Evolutionary conservation across 495 filamentous ascomycete species (phyloP).

Genomic region (Daldinia concentrica): DNA sequence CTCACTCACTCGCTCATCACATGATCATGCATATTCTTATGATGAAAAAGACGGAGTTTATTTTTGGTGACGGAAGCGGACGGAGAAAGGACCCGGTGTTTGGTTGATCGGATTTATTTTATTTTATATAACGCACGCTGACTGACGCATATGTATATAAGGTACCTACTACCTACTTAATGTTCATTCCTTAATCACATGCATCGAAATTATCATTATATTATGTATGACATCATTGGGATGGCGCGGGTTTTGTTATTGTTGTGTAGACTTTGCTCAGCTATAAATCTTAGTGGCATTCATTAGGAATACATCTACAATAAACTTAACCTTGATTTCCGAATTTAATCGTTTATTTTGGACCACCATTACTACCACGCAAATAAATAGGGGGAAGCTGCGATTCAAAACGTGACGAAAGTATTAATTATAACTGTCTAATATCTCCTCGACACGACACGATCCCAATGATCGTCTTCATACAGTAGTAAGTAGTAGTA

Average conservation of each 20-base stretch:
- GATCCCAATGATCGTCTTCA: constrained; percentile 14
- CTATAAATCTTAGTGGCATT: not conserved
- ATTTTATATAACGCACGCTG: not conserved
- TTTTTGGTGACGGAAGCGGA: not conserved
- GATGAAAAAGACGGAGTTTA: not conserved
- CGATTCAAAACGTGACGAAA: constrained; percentile 1
- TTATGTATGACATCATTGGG: not conserved
- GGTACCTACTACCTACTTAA: constrained; percentile 21
- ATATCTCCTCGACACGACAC: not conserved
- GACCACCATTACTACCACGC: too few species aligned
- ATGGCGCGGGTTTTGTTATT: not conserved
- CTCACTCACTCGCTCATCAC: not conserved
- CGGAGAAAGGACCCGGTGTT: not conserved
- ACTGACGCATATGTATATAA: constrained; percentile 2
- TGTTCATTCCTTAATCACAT: constrained; percentile 29
- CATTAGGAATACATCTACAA: not conserved
- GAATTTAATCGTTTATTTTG: too few species aligned
- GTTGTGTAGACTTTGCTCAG: not conserved
- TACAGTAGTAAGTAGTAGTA: constrained; percentile 2
- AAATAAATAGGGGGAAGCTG: not conserved
- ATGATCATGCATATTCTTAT: not conserved
- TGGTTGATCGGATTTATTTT: not conserved
- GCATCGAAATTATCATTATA: not conserved
- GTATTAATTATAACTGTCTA: constrained; percentile 39
- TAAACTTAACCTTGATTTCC: not conserved